Conservation (phyloP, 2,329 filamentous ascomycete species). For the Akanthomyces uredinophilus region DNA sequence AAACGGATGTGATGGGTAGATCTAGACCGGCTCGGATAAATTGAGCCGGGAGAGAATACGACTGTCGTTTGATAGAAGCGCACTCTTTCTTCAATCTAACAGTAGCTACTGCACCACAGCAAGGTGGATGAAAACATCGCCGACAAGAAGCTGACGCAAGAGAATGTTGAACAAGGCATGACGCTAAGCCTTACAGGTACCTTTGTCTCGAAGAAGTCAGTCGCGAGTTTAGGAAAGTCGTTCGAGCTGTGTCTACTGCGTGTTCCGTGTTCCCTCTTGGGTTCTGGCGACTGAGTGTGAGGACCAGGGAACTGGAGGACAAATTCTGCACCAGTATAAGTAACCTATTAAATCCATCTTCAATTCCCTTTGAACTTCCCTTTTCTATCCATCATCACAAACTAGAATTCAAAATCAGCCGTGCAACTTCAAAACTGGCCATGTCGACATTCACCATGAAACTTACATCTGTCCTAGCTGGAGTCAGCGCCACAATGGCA, state of each 20-base stretch:
- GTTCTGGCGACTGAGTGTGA: no score
- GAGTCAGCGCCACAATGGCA: not conserved
- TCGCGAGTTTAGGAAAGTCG: not conserved
- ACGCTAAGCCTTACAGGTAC: not conserved
- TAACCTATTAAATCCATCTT: not conserved
- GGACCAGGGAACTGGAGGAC: not conserved
- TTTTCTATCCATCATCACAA: not conserved
- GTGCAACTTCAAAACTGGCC: not conserved
- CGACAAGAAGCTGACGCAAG: not conserved
- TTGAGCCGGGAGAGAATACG: not conserved
- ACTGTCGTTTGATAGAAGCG: not conserved
- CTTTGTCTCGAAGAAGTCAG: not conserved
- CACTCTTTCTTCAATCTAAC: not conserved
- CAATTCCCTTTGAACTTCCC: not conserved
- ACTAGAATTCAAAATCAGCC: not conserved
- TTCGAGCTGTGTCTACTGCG: not conserved
- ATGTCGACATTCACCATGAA: not conserved
- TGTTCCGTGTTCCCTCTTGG: not conserved
- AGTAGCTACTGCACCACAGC: not conserved
- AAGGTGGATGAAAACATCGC: not conserved
- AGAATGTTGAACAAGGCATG: not conserved
- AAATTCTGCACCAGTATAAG: not conserved
- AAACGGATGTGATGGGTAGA: not conserved
- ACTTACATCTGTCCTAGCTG: not conserved
- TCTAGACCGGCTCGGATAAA: not conserved